Conservation (phyloP, 1,284 basidiomycete species). For the Wolfiporia cocos region DNA sequence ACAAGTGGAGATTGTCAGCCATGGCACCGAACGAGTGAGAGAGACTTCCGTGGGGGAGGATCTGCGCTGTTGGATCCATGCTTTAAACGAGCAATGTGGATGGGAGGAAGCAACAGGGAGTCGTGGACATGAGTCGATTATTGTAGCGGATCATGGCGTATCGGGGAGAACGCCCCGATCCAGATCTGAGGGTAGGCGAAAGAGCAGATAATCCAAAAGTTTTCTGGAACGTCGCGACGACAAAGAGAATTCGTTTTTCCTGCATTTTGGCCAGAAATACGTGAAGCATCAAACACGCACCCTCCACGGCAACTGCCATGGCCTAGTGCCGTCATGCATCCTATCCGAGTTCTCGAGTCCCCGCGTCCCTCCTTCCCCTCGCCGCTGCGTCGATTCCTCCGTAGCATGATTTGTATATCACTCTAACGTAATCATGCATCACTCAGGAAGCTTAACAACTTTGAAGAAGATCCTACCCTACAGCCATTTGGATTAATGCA, state of each 20-base stretch:
- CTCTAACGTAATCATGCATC: too few species aligned
- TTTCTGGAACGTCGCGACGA: conserved; percentile 18
- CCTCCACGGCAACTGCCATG: conserved; percentile 2
- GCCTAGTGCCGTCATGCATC: too few species aligned
- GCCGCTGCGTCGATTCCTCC: too few species aligned
- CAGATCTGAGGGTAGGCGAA: conserved; percentile 15
- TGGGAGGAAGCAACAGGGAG: conserved; percentile 12
- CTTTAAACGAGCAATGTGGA: conserved; percentile 23
- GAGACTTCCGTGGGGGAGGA: conserved; percentile 19
- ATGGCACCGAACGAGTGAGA: conserved; percentile 36
- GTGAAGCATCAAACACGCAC: not conserved
- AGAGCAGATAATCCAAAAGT: conserved; percentile 11
- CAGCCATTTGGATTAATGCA: conserved; percentile 5
- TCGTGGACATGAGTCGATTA: conserved; percentile 18
- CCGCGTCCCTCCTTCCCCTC: too few species aligned
- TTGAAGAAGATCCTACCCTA: conserved; percentile 5
- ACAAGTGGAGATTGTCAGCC: conserved; percentile 59
- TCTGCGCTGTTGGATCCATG: conserved; percentile 16
- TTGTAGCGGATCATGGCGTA: conserved; percentile 28
- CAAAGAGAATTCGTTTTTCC: conserved; percentile 14
- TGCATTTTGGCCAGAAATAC: conserved; percentile 8
- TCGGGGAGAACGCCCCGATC: conserved; percentile 23
- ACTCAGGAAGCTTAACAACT: conserved; percentile 2
- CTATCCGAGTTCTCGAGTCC: too few species aligned
- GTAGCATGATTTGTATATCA: too few species aligned